phyloP scores from a whole-genome alignment of 495 filamentous ascomycete species.

The Aspergillus nanangensis region DNA sequence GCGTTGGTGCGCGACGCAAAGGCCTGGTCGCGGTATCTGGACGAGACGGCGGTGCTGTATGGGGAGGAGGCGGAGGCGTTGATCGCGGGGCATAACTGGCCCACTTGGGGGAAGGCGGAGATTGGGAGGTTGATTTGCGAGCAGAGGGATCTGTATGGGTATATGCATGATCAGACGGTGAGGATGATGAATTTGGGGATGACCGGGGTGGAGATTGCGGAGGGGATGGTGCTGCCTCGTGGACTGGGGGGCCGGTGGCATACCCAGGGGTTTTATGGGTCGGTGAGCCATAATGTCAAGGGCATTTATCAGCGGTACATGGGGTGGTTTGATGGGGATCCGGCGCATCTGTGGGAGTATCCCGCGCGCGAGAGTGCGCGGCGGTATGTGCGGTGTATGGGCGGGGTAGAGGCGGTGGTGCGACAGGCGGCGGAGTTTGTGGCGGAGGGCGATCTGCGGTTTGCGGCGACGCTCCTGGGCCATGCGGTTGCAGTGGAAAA shows the following conservation, averaged over 20 bases:
- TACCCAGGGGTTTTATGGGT: conserved; percentile 31
- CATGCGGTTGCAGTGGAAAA: conserved; percentile 15
- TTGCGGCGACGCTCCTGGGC: conserved; percentile 17
- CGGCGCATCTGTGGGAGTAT: conserved; percentile 32
- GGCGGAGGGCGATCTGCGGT: conserved; percentile 13
- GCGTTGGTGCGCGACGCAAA: conserved; percentile 18
- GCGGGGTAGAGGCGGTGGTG: conserved; percentile 12
- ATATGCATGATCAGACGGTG: conserved; percentile 31
- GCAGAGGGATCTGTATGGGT: conserved; percentile 33
- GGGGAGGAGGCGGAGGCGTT: conserved; percentile 13
- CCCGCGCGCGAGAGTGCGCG: conserved; percentile 20
- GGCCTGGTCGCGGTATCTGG: conserved; percentile 17
- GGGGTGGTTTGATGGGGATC: conserved; percentile 36
- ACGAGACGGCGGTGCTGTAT: conserved; percentile 17
- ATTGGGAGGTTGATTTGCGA: conserved; percentile 13
- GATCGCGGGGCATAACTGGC: conserved; percentile 23
- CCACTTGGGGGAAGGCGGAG: conserved; percentile 21
- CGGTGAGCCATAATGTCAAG: conserved; percentile 35
- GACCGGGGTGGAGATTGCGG: conserved; percentile 30
- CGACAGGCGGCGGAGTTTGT: conserved; percentile 7
- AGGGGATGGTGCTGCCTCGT: conserved; percentile 18
- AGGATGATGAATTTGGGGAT: conserved; percentile 24
- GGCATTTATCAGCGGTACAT: conserved; percentile 36
- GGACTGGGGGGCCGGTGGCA: conserved; percentile 18
- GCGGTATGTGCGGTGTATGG: conserved; percentile 25